Base-by-base conservation (phyloP, 768 basidiomycete genomes). In the Boletus sp. region DNA sequence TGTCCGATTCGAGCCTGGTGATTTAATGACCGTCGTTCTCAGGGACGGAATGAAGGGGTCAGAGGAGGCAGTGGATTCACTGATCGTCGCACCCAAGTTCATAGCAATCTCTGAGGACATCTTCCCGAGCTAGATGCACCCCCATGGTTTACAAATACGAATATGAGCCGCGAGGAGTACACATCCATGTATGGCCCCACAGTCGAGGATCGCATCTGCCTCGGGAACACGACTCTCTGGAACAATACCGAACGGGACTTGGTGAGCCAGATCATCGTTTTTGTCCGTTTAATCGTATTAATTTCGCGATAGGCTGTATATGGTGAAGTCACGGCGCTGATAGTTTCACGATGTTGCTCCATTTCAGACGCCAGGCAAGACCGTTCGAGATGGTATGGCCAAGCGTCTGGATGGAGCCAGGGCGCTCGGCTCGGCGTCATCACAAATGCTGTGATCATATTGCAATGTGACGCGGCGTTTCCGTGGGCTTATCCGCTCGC, bases 131-230 rank as follows among this genome's bases (percentile, higher is more conserved):
- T 85, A 5, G 82, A 80, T 8, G 84, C 83, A 5, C 67, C 76
- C 24, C 78, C 81, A 47, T 77, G 89, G 10, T 62, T 63, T 32
- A 61, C 40, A 51, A 83, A 87, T 52, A 83, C 80, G 32, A 78
- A 79, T 29, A 78, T 94, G 17, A 76, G 80, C 28, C 77, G 90
- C 44, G 84, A 89, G 44, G 77, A 84, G 44, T 98, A 98, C 73
- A 86, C 91, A 5, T 85, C 89, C 8, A 97, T 98, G 94, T 99
- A 84, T 73, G 97, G 97, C 0, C 97, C 97, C 0, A 98, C 97
- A 0, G 83, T 82, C 1, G 97, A 95, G 0, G 96, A 99, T 73
- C 78, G 87, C 20, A 81, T 99, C 30, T 80, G 92, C 47, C 77
- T 99, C 18, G 97, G 89, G 11, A 97, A 99, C 69, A 96, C 91